Percentiles rank a stretch among this genome's conserved stretches.
phyloP scores from a whole-genome alignment of 495 filamentous ascomycete species.

The Podospora anserina region DNA sequence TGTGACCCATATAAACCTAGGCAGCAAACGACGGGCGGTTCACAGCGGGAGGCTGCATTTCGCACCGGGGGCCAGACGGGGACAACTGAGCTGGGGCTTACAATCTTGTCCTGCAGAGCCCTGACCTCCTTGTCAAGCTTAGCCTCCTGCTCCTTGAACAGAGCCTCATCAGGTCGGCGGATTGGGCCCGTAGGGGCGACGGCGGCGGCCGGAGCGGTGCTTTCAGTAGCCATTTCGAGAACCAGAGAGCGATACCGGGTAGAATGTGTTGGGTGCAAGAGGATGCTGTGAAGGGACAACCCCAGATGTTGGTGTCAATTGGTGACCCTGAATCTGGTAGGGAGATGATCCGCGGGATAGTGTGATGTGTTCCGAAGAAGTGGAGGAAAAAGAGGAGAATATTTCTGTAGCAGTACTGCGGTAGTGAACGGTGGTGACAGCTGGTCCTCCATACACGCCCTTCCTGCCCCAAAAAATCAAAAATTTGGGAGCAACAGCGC shows the following conservation, averaged over 20 bases:
- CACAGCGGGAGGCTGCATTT: slow-evolving; percentile 10
- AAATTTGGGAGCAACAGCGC: not conserved
- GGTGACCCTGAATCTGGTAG: not conserved
- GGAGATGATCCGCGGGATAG: not conserved
- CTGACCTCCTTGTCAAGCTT: slow-evolving; percentile 81
- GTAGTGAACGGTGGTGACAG: slow-evolving; percentile 6
- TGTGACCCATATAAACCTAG: not conserved
- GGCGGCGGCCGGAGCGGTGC: slow-evolving; percentile 40
- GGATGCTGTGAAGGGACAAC: slow-evolving; percentile 4
- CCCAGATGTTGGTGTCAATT: not conserved
- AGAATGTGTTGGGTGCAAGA: slow-evolving; percentile 9
- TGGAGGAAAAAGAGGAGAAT: slow-evolving; percentile 11
- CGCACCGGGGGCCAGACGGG: not conserved
- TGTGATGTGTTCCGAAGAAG: slow-evolving; percentile 6
- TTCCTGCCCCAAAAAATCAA: not conserved
- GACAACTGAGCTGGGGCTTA: slow-evolving; percentile 47
- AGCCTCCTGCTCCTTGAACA: slow-evolving; percentile 66
- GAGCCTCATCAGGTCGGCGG: slow-evolving; percentile 66
- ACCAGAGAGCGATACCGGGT: slow-evolving; percentile 18
- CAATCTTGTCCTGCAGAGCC: slow-evolving; percentile 68
- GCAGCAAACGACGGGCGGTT: not conserved
- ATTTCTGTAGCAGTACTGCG: not conserved
- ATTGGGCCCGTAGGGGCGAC: slow-evolving; percentile 55
- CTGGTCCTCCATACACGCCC: slow-evolving; percentile 7
- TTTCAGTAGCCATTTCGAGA: slow-evolving; percentile 40